phyloP scores from a whole-genome alignment of 164 flowering plant species.

The Sedum album region DNA sequence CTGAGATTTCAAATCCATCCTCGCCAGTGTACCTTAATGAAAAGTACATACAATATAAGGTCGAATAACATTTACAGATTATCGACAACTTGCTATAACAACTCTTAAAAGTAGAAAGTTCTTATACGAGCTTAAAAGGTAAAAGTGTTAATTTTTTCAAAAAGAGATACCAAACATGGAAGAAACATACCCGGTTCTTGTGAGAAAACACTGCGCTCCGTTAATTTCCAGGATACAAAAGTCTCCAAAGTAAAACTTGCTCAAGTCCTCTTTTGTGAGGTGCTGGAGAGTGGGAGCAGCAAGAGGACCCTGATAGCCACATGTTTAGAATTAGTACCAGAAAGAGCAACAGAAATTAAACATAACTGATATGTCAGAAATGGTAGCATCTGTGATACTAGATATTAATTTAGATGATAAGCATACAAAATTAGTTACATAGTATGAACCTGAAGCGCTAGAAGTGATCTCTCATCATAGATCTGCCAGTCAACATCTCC shows the following conservation, averaged over 20 bases:
- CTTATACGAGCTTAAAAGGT: background rate
- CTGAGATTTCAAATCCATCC: slow-evolving; percentile 98
- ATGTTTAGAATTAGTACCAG: background rate
- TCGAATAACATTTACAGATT: too few relatives aligned
- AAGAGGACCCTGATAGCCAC: background rate
- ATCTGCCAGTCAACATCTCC: background rate
- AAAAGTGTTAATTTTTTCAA: background rate
- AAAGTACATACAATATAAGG: too few relatives aligned
- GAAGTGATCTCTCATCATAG: background rate
- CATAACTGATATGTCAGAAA: background rate
- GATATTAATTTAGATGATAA: too few relatives aligned
- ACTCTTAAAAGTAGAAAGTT: background rate
- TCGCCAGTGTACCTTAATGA: slow-evolving; percentile 89
- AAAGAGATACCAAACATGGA: background rate
- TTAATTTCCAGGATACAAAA: background rate
- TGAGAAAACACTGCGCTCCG: background rate
- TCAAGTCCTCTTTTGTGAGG: background rate
- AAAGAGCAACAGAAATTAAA: background rate
- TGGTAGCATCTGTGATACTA: background rate
- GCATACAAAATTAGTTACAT: background rate
- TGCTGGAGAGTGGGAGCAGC: background rate
- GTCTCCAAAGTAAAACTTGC: background rate
- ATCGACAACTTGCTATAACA: too few relatives aligned
- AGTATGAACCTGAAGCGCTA: background rate
- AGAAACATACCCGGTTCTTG: background rate